phyloP scores from a whole-genome alignment of 306 rosid genomes.

The Dalbergia cochinchinensis region DNA sequence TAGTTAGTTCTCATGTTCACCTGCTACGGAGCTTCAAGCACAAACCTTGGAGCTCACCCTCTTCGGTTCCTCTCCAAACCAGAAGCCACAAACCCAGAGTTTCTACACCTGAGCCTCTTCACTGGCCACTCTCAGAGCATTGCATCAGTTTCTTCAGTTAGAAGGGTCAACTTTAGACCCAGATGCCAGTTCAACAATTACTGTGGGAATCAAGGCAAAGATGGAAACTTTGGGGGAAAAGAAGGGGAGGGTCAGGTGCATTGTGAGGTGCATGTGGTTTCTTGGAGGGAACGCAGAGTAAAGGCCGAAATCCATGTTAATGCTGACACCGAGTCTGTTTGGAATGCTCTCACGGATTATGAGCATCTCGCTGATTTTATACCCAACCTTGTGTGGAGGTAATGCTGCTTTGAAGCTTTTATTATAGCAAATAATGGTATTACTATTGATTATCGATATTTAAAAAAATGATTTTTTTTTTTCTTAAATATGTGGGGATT shows the following conservation, averaged over 20 bases:
- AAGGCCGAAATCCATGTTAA: conserved; percentile 59
- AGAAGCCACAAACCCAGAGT: conserved; percentile 13
- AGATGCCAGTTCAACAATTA: conserved; percentile 38
- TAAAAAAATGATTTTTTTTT: neutral
- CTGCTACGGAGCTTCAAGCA: conserved; percentile 55
- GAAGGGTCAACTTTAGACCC: conserved; percentile 46
- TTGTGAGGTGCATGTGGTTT: conserved; percentile 73
- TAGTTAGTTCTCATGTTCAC: conserved; percentile 45
- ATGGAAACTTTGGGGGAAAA: conserved; percentile 14
- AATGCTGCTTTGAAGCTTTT: neutral
- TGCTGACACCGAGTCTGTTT: conserved; percentile 65
- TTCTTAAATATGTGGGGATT: neutral
- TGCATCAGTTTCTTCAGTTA: conserved; percentile 13
- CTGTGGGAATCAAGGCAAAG: conserved; percentile 9
- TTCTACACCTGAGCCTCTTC: conserved; percentile 16
- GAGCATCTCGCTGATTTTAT: conserved; percentile 79
- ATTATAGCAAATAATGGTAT: neutral
- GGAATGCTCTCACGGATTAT: conserved; percentile 81
- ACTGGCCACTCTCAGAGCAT: conserved; percentile 23
- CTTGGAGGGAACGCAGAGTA: conserved; percentile 75
- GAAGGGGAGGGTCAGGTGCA: conserved; percentile 48
- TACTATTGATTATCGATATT: neutral
- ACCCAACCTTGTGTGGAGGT: conserved; percentile 81
- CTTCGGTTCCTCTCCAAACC: conserved; percentile 27
- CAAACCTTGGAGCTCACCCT: conserved; percentile 50